Evolutionary conservation across 768 basidiomycete species (phyloP), one percentile per base, ranked within the genome.

Genomic region (Serpula lacrymans): DNA sequence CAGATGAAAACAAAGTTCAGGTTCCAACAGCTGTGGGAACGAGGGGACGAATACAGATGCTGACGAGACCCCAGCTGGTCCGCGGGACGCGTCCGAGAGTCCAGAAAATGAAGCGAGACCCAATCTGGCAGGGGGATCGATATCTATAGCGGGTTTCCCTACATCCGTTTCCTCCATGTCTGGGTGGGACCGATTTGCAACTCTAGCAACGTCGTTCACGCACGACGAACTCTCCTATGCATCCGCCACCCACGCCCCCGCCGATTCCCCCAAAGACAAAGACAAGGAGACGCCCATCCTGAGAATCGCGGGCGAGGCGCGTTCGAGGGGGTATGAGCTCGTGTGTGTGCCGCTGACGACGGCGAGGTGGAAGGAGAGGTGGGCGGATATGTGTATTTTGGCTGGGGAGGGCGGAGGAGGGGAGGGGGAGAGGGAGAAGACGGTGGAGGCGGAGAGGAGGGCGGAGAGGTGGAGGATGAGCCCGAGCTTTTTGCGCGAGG

Each of bases 321-420:
- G 68, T 34, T 47, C 67, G 9, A 83, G 80, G 41, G 86, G 86
- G 13, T 97, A 92, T 55, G 81, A 88, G 39, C 58, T 71, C 1
- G 70, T 91, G 29, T 87, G 82, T 54, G 59, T 94, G 13, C 92
- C 92, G n/a, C 70, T 97, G n/a, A 92, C 94, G 17, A 95, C 86
- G 41, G 72, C 74, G 13, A 77, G 75, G 33, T 99, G 96, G 96
- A 80, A 78, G 52, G 71, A 78, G 47, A 71, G 96, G 41, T 99
- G 96, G 95, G 73, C 76, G 49, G 69, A 80, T 39, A 90, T 98
- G 78, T 99, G 96, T 63, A 68, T 91, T 47, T 62, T 87, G 42
- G 65, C 68, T n/a, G 57, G 55, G 26, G 53, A 47, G 27, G 61
- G 41, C 53, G 58, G 46, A 43, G 67, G 51, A 49, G 60, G 49